Conservation (phyloP, 2,329 filamentous ascomycete species). For the Didymella segeticola region DNA sequence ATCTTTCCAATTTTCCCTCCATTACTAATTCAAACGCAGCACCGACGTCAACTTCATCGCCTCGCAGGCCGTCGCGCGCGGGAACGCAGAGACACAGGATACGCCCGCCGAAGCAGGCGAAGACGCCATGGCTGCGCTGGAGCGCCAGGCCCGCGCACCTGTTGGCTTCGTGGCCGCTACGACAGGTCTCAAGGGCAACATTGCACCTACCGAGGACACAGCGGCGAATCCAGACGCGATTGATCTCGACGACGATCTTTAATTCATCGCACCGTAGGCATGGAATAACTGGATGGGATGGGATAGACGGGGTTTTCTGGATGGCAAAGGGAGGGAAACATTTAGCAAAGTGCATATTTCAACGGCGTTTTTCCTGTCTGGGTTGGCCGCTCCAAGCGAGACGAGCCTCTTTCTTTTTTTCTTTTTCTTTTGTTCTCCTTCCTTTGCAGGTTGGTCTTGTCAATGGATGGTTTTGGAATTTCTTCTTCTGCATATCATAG, state of each 20-base stretch:
- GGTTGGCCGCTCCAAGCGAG: background rate
- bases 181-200: constrained; percentile 71
- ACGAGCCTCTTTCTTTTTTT: background rate
- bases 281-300: background rate
- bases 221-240: constrained; percentile 85
- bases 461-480: too few relatives aligned
- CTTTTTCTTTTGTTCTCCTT: background rate
- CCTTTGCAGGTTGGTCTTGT: background rate
- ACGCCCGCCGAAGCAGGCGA: constrained; percentile 57
- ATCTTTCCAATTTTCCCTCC: background rate
- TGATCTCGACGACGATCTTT: constrained; percentile 67
- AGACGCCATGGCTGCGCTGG: constrained; percentile 89
- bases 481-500: too few relatives aligned
- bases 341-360: too few relatives aligned
- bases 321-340: too few relatives aligned
- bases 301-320: too few relatives aligned
- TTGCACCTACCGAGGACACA: constrained; percentile 52
- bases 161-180: constrained; percentile 90
- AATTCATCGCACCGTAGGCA: background rate
- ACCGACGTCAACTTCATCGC: constrained; percentile 99
- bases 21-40: constrained; percentile 51
- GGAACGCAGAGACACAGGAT: constrained; percentile 59
- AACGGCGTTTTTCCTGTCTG: too few relatives aligned
- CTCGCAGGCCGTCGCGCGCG: constrained; percentile 87
- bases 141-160: constrained; percentile 86